Base-by-base conservation (phyloP, 345 rosid species). In the Lenwebbia sp. region DNA sequence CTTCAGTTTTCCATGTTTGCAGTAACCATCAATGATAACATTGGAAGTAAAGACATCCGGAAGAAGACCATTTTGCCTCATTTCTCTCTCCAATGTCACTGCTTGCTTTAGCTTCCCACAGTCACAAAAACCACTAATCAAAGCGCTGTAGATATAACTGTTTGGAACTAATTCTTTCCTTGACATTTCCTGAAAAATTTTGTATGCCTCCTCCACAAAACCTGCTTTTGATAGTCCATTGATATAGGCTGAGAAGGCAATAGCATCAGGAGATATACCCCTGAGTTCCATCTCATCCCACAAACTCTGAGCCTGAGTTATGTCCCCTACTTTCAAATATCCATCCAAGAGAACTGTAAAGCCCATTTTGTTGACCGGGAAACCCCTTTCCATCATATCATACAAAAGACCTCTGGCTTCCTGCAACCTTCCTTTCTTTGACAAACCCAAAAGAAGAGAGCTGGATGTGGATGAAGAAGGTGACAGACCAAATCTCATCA, bases 341-440 rank as follows among this genome's bases (percentile, higher is more conserved):
- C 95, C 95, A 90, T 94, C 96, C 90, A 95, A 86, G 81, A 95
- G 91, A 82, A 93, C 87, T 6, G 98, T 95, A 86, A 90, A 94
- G 86, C 95, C 92, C 82, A 88, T 89, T 88, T 87, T 92, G 84
- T 90, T 92, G 76, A 92, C 83, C 37, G 91, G 93, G 78, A 91
- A 89, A 37, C 93, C 93, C 88, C 89, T 90, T 65, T 89, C 90
- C 81, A 51, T 90, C 95, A 94, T 93, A 86, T 87, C 88, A 86
- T 65, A 83, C 88, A 94, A 87, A 85, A 94, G 92, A 54, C 88
- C 90, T 90, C 89, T 83, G 25, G 93, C 98, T 83, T 94, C 94
- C 54, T 85, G 85, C 78, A 95, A 85, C 85, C 89, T 90, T 70
- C 95, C 93, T 76, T 86, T 91, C 85, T 86, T 95, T 82, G 91